Conservation (phyloP, 208 protist genomes). For the Acanthamoeba castellanii region DNA sequence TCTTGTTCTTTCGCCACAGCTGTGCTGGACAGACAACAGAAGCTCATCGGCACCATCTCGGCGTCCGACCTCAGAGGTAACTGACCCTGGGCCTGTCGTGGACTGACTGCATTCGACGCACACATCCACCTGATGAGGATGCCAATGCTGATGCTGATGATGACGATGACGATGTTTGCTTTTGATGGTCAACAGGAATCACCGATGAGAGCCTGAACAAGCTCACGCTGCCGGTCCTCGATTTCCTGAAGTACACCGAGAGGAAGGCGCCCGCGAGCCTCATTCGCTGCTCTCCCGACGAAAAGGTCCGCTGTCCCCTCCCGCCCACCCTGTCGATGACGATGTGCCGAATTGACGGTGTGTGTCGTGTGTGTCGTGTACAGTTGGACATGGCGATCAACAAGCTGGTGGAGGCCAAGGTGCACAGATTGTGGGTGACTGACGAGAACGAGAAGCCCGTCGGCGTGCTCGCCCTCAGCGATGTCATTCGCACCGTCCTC, state of each 20-base stretch:
- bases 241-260: neutral
- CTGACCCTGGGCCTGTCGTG: neutral
- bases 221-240: neutral
- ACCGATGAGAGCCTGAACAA: neutral
- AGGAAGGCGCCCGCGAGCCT: neutral
- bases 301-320: neutral
- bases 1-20: neutral
- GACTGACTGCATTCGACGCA: too few species aligned
- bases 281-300: neutral
- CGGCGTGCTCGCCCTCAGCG: neutral
- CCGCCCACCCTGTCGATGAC: neutral
- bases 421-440: constrained; percentile 39
- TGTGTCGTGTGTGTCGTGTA: neutral
- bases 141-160: too few species aligned
- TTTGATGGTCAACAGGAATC: neutral
- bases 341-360: too few species aligned
- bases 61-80: neutral
- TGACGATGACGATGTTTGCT: too few species aligned
- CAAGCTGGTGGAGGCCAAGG: constrained; percentile 32
- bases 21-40: neutral
- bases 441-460: constrained; percentile 46
- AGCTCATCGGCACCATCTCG: neutral
- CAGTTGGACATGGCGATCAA: constrained; percentile 27
- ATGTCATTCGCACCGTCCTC: constrained; percentile 8
- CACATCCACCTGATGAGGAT: too few species aligned